phyloP scores from a whole-genome alignment of 1,139 yeast species.

The Pichia sp. region DNA sequence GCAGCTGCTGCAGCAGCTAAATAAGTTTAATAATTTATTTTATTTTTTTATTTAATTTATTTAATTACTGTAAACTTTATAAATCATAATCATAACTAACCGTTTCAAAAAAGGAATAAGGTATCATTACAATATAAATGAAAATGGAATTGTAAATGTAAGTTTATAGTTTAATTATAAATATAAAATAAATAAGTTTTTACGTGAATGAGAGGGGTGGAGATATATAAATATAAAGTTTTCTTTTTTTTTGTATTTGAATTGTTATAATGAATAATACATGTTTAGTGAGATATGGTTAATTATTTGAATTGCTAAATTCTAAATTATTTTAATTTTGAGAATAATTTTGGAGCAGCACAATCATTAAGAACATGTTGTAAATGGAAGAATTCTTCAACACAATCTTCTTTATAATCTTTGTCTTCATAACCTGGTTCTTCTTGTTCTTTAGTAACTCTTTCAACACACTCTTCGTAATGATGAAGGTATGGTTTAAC shows the following conservation, averaged over 20 bases:
- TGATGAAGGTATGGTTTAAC: constrained; percentile 81
- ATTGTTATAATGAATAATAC: neutral
- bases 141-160: neutral
- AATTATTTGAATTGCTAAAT: constrained; percentile 9
- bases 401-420: constrained; percentile 92
- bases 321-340: constrained; percentile 67
- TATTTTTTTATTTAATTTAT: neutral
- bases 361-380: constrained; percentile 91
- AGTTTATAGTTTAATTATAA: neutral
- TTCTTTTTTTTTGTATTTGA: neutral
- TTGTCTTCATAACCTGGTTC: constrained; percentile 74
- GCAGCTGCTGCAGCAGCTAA: constrained; percentile 23
- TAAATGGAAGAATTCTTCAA: constrained; percentile 96
- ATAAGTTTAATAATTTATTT: neutral
- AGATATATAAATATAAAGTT: neutral
- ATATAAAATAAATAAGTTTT: neutral
- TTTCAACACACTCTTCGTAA: constrained; percentile 89
- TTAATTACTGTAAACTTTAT: neutral
- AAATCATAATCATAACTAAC: neutral
- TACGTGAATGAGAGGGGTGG: neutral
- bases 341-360: constrained; percentile 86
- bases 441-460: constrained; percentile 83
- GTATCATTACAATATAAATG: no score
- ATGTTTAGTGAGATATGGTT: neutral
- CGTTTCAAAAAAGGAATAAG: neutral